Base-by-base conservation (phyloP, 805 yeast genomes). In the Candida berthetii region DNA sequence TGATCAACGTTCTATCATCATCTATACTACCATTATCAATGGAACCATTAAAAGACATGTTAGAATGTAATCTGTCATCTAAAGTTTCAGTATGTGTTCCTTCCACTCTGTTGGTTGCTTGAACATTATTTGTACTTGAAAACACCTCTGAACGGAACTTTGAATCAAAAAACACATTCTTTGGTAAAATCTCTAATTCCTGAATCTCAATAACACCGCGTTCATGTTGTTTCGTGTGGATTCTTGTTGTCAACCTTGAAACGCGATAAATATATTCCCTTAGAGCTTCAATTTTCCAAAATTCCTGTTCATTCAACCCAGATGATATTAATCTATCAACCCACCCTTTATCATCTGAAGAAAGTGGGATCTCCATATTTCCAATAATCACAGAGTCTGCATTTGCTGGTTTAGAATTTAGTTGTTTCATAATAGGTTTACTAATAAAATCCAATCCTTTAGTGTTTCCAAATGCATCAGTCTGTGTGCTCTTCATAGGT, bases 281-380 rank as follows among this genome's bases (percentile, higher is more conserved):
- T 42, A 88, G 60, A 3, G 76, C 76, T 14, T 81, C 80, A 11
- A 91, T 62, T 58, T 90, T 91, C 97, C 97, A 91, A 20, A 86
- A 51, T 36, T 88, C 95, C 7, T 67, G 69, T 9, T 80, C 87
- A 7, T 68, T 69, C 39, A 91, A 62, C 0, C 97, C 98, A n/a
- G 86, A 69, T 2, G 82, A 69, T 37, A 76, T 72, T 35, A 91
- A 65, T 47, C 82, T 78, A 31, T 76, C 76, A n/a, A 88, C 65
- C 89, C 96, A 84, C 27, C 71, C 70, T 42, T 73, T 69, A 58
- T 86, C 96, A 43, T 78, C 84, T 3, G 72, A 70, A 0, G 87
- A 80, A 20, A 84, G 46, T 3, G 79, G 79, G 11, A 75, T 58
- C 37, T 74, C 78, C 20, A 55, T 41, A 39, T 71, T 70, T 16